Conservation (phyloP, 2,329 filamentous ascomycete genomes). For the Alternaria brassicae region DNA sequence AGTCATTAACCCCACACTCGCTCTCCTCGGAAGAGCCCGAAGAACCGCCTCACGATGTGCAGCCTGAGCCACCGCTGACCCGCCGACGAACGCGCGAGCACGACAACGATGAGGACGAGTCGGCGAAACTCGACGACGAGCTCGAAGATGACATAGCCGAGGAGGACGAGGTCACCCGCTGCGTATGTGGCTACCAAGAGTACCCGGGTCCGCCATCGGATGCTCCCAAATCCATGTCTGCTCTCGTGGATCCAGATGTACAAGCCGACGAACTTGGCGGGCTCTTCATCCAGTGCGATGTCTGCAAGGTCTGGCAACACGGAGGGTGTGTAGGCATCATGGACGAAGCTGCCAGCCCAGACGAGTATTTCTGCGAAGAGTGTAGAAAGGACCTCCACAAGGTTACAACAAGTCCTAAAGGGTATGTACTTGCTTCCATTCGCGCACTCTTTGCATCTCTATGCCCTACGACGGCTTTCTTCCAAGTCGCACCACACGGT, state of each 20-base stretch:
- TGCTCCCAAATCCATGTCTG: constrained; percentile 63
- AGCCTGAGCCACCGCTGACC: constrained; percentile 72
- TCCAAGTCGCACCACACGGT: background rate
- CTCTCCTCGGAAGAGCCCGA: constrained; percentile 72
- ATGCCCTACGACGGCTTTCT: background rate
- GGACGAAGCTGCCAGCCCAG: constrained; percentile 88
- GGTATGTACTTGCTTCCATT: constrained; percentile 66
- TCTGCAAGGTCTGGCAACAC: constrained; percentile 98
- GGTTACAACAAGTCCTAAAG: constrained; percentile 79
- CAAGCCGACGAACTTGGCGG: constrained; percentile 80
- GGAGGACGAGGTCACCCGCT: constrained; percentile 91
- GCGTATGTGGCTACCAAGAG: constrained; percentile 92
- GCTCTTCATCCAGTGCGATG: constrained; percentile 97
- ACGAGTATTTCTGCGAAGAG: constrained; percentile 97
- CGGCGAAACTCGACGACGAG: constrained; percentile 59
- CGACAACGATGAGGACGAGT: constrained; percentile 64
- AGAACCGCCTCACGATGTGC: constrained; percentile 60
- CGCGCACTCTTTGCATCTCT: constrained; percentile 16
- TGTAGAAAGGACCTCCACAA: constrained; percentile 92
- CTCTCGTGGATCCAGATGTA: constrained; percentile 61
- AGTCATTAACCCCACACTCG: constrained; percentile 76
- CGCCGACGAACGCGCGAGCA: constrained; percentile 81
- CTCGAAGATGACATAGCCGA: constrained; percentile 67
- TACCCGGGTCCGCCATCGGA: constrained; percentile 80
- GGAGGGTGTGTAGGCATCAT: constrained; percentile 97